phyloP scores from a whole-genome alignment of 2,329 filamentous ascomycete genomes.

The Diaporthe velutina region DNA sequence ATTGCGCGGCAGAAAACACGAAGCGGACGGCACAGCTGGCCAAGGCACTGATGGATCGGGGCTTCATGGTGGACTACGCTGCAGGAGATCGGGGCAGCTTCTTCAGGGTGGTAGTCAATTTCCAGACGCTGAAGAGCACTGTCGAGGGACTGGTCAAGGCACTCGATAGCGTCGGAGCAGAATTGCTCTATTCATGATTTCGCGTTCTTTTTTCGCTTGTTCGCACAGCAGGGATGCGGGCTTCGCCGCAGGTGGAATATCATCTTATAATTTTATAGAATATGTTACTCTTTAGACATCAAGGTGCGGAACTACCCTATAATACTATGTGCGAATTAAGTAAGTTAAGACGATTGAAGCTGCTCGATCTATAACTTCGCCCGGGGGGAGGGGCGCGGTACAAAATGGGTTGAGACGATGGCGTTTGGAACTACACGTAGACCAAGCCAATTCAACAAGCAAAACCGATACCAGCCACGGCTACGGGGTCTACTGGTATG shows the following conservation, averaged over 20 bases:
- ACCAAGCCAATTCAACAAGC: no score
- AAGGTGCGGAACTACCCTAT: background rate
- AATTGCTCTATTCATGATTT: constrained; percentile 37
- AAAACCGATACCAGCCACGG: background rate
- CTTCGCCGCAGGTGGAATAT: background rate
- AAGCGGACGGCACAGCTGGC: constrained; percentile 62
- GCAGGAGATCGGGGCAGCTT: constrained; percentile 67
- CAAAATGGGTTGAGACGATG: no score
- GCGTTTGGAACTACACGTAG: no score
- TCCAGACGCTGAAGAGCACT: constrained; percentile 64
- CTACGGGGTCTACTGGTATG: background rate
- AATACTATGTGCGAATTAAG: background rate
- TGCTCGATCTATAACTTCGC: no score
- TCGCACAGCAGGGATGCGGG: background rate
- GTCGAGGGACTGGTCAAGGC: constrained; percentile 66
- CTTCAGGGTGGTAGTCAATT: constrained; percentile 70
- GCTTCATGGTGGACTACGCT: constrained; percentile 73
- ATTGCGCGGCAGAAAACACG: constrained; percentile 60
- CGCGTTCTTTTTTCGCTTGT: background rate
- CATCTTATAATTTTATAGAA: background rate
- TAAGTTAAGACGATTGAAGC: background rate
- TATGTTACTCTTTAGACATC: background rate
- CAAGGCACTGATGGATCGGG: constrained; percentile 59
- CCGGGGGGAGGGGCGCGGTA: no score
- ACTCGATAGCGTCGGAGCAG: constrained; percentile 58